Evolutionary conservation across 768 basidiomycete species (phyloP).

Genomic region (Tulasnella sp.): DNA sequence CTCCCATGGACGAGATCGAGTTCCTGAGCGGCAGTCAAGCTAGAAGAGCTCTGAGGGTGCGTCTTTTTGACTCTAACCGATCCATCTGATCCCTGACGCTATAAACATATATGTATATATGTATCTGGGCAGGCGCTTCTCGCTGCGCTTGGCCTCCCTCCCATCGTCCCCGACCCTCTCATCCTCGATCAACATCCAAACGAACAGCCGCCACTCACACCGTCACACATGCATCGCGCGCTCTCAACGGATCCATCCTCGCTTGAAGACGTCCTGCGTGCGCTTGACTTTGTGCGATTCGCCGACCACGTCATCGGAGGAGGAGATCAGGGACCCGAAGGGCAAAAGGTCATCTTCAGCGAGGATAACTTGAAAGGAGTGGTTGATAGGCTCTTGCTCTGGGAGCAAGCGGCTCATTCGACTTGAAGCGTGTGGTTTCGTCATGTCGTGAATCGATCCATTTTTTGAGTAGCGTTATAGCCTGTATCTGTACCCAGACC

Average conservation of each 20-base stretch:
- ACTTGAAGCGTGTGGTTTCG: background rate
- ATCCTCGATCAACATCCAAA: background rate
- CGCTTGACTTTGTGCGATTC: constrained; percentile 3
- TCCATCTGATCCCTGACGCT: no score
- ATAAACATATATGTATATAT: no score
- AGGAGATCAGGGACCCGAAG: background rate
- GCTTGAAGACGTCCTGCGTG: constrained; percentile 6
- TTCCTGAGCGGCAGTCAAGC: constrained; percentile 2
- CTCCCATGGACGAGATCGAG: constrained; percentile 15
- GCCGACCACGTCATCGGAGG: background rate
- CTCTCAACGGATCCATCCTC: background rate
- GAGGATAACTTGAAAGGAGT: background rate
- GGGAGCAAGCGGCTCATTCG: background rate
- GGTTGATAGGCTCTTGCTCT: background rate
- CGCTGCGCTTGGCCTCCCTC: background rate
- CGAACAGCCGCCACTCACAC: background rate
- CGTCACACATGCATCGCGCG: background rate
- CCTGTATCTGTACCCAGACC: no score
- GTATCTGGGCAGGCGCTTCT: constrained; percentile 9
- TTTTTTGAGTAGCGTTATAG: background rate
- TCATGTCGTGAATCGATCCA: background rate
- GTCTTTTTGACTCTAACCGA: background rate
- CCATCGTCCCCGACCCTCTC: background rate
- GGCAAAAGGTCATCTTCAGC: background rate
- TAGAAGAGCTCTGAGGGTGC: background rate